These are phyloP conservation scores for Diaporthe citriasiana DNA, from an alignment of 2,329 filamentous ascomycete genomes.

Conservation along the genomic window DNA sequence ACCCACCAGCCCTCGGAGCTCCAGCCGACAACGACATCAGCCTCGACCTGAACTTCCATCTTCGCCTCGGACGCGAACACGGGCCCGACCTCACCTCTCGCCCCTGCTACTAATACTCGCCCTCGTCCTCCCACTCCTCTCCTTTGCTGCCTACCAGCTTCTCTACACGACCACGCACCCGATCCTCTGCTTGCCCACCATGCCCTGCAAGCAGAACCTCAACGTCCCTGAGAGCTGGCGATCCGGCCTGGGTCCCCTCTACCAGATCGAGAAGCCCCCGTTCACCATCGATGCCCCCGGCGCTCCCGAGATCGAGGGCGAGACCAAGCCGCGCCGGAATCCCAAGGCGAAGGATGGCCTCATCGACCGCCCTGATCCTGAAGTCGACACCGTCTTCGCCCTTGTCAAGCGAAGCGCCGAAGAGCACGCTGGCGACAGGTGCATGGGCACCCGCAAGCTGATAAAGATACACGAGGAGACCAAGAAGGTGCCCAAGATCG, in stretches of 20 bases:
- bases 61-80: not conserved
- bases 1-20: constrained; percentile 19
- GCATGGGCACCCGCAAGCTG: constrained; percentile 79
- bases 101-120: constrained; percentile 27
- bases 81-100: constrained; percentile 11
- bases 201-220: constrained; percentile 54
- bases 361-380: constrained; percentile 73
- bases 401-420: constrained; percentile 79
- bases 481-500: constrained; percentile 90
- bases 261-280: constrained; percentile 77
- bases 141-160: constrained; percentile 16
- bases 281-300: constrained; percentile 82
- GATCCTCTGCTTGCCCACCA: constrained; percentile 43
- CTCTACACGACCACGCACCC: not conserved
- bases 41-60: not conserved
- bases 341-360: constrained; percentile 79
- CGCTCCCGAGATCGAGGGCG: constrained; percentile 78
- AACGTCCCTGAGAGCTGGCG: constrained; percentile 41
- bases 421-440: constrained; percentile 73
- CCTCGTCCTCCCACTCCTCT: constrained; percentile 28
- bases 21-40: constrained; percentile 4
- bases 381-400: constrained; percentile 83
- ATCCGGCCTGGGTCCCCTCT: constrained; percentile 63
- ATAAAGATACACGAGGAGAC: constrained; percentile 84
- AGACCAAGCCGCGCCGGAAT: constrained; percentile 87